Conservation (phyloP, 306 rosid species). For the Mimosa bimucronata region DNA sequence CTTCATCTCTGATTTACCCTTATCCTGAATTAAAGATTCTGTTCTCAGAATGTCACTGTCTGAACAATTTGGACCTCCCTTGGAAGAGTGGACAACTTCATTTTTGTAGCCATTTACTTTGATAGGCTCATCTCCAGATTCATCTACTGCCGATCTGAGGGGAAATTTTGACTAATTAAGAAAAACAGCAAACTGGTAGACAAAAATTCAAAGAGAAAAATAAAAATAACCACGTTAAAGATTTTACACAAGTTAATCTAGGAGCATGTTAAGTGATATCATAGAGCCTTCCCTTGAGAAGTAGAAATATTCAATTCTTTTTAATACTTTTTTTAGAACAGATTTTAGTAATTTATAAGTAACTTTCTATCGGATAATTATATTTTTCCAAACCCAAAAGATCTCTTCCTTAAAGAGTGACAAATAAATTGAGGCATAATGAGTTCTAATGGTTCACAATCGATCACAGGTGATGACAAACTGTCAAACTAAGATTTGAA, state of each 20-base stretch:
- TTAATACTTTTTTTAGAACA: not conserved
- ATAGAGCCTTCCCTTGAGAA: constrained; percentile 3
- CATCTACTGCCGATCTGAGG: constrained; percentile 61
- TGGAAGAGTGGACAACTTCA: constrained; percentile 49
- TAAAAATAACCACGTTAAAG: constrained; percentile 24
- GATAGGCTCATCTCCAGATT: constrained; percentile 39
- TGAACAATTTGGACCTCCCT: constrained; percentile 54
- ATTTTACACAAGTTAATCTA: not conserved
- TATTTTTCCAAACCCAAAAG: constrained; percentile 20
- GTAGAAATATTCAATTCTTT: constrained; percentile 22
- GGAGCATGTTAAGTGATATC: constrained; percentile 7
- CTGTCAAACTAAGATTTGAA: not conserved
- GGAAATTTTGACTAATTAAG: constrained; percentile 26
- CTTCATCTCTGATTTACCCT: constrained; percentile 40
- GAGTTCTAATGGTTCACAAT: constrained; percentile 1
- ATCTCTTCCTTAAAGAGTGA: constrained; percentile 13
- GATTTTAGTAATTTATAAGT: constrained; percentile 2
- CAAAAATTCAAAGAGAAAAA: constrained; percentile 25
- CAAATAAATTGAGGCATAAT: constrained; percentile 27
- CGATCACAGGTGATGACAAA: not conserved
- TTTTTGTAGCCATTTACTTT: constrained; percentile 47
- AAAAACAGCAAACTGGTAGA: constrained; percentile 25
- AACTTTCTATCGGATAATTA: constrained; percentile 7
- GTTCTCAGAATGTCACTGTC: constrained; percentile 38
- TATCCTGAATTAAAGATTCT: constrained; percentile 55